Conservation (phyloP, 768 basidiomycete genomes). For the Boletus rubroflammeus region DNA sequence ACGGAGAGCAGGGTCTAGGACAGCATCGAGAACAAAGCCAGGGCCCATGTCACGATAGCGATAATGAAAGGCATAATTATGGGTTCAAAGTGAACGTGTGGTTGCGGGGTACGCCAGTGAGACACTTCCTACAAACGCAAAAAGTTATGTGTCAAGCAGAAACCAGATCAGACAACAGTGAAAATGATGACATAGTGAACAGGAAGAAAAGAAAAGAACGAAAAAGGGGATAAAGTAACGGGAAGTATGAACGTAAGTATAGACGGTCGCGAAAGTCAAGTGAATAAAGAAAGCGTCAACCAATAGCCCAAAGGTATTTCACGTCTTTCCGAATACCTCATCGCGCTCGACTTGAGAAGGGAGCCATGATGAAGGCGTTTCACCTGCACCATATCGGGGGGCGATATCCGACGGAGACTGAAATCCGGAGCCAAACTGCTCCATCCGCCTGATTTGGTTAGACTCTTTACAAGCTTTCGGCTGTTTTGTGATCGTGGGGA, state of each 20-base stretch:
- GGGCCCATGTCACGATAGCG: constrained; percentile 23
- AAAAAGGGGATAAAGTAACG: constrained; percentile 31
- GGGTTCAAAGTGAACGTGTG: constrained; percentile 30
- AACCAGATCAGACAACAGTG: constrained; percentile 32
- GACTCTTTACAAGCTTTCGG: constrained; percentile 32
- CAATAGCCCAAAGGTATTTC: constrained; percentile 53
- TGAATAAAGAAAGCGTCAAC: constrained; percentile 55
- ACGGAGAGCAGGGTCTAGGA: constrained; percentile 12
- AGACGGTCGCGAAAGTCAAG: constrained; percentile 34
- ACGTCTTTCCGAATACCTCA: constrained; percentile 15
- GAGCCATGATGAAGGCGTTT: neutral
- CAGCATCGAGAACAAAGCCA: constrained; percentile 26
- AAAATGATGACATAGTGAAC: constrained; percentile 20
- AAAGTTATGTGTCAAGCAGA: constrained; percentile 31
- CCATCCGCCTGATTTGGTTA: constrained; percentile 39
- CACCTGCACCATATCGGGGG: constrained; percentile 9
- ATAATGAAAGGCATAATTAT: constrained; percentile 30
- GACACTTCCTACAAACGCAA: constrained; percentile 21
- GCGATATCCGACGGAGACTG: constrained; percentile 9
- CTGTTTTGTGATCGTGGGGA: constrained; percentile 30
- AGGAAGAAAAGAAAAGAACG: constrained; percentile 11
- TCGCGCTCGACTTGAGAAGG: neutral
- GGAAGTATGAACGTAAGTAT: constrained; percentile 24
- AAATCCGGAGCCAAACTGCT: constrained; percentile 44
- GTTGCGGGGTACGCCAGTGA: constrained; percentile 24